Evolutionary conservation across 1,284 basidiomycete species (phyloP).

Genomic region (Malassezia obtusa): DNA sequence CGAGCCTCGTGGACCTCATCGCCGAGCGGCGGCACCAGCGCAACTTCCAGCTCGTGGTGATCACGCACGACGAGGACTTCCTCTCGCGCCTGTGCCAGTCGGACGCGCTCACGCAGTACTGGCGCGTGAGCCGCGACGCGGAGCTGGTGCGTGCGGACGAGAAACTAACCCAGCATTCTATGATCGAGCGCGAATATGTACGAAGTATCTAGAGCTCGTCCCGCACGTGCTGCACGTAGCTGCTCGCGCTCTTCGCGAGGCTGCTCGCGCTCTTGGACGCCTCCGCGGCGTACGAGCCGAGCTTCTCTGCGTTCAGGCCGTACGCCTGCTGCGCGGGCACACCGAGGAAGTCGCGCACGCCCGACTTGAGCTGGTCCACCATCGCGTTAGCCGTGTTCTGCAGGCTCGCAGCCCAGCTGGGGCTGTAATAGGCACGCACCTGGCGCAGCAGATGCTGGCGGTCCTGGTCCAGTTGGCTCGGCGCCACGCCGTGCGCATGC

Average conservation of each 20-base stretch:
- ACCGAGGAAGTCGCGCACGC: slow-evolving; percentile 10
- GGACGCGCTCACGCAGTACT: slow-evolving; percentile 41
- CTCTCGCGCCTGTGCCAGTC: slow-evolving; percentile 33
- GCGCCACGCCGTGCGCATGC: slow-evolving; percentile 25
- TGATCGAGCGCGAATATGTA: slow-evolving; percentile 10
- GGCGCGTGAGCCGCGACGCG: slow-evolving; percentile 37
- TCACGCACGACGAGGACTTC: slow-evolving; percentile 52
- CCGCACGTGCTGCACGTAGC: slow-evolving; percentile 4
- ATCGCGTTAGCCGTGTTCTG: background rate
- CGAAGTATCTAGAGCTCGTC: background rate
- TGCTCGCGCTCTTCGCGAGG: background rate
- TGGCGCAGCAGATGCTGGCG: slow-evolving; percentile 38
- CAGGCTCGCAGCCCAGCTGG: slow-evolving; percentile 4
- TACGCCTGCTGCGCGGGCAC: slow-evolving; percentile 4
- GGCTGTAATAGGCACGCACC: slow-evolving; percentile 40
- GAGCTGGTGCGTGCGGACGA: slow-evolving; percentile 27
- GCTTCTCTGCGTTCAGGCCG: slow-evolving; percentile 6
- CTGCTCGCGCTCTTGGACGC: slow-evolving; percentile 6
- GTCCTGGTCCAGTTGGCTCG: slow-evolving; percentile 30
- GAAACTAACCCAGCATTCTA: slow-evolving; percentile 2
- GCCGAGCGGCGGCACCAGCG: slow-evolving; percentile 54
- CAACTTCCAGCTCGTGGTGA: slow-evolving; percentile 95
- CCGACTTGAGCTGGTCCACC: background rate
- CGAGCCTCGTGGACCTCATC: slow-evolving; percentile 66
- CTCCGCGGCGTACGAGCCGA: slow-evolving; percentile 9